Evolutionary conservation across 768 basidiomycete genomes (phyloP), one percentile per base, ranked within the genome.

Genomic region (Suillus sp.): DNA sequence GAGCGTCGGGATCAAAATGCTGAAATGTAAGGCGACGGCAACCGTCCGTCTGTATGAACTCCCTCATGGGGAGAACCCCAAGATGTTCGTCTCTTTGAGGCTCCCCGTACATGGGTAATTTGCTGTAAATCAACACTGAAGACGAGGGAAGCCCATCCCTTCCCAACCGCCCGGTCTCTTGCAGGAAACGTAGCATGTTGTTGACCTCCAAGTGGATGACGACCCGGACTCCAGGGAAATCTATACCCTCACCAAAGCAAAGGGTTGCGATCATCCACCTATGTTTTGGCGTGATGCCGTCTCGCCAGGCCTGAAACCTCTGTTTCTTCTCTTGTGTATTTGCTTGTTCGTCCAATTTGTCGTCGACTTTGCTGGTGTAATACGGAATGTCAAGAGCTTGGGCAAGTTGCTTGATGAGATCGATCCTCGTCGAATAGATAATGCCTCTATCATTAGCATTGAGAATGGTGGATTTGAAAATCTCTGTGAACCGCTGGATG

Each of bases 81-180:
- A 42, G 40, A 6, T 20, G 34, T 10, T 22, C 51, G 13, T 38
- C 40, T 8, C 40, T 42, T 8, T 42, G 6, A 5, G 40, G 18
- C 40, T 42, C 18, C 0, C 40, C 18, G 2, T 42, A 42, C 40
- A 42, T 8, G 0, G 51, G 62, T 0, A n/a, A 0, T 1, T 11
- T 6, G 32, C 61, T 68, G 54, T 61, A 68, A 40, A 68, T 51
- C 0, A 55, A 47, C 11, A 68, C 25, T 0, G 63, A 32, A 0
- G 62, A 9, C 0, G 53, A 68, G 2, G 2, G 14, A 13, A 38
- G 1, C 0, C 67, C 55, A 22, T 68, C 63, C n/a, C 59, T 51
- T 1, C 67, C 66, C 3, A 67, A 63, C 2, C n/a, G 61, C 0
- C 67, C 62, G 1, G 61, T 67, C 9, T 68, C 66, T 43, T 68